phyloP scores from a whole-genome alignment of 805 yeast species.

The Kuraishia hungarica region DNA sequence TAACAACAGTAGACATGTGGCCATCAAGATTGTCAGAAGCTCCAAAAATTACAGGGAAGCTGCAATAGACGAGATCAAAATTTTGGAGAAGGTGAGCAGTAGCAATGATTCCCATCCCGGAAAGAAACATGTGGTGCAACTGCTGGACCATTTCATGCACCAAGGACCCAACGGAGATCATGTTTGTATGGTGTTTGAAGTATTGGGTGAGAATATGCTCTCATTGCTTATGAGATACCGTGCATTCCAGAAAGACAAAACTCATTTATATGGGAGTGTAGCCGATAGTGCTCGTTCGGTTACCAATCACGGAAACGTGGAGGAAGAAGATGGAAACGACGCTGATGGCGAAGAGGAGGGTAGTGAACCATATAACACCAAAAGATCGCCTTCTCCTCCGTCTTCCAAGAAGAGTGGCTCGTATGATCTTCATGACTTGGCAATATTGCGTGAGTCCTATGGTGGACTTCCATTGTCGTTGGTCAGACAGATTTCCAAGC shows the following conservation, averaged over 20 bases:
- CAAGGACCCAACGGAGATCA: slow-evolving; percentile 57
- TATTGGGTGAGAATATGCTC: slow-evolving; percentile 51
- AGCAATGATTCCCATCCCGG: slow-evolving; percentile 37
- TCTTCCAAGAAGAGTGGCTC: slow-evolving; percentile 13
- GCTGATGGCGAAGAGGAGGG: slow-evolving; percentile 11
- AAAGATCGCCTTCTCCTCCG: background rate
- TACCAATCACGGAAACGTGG: background rate
- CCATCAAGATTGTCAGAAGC: slow-evolving; percentile 54
- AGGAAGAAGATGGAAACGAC: background rate
- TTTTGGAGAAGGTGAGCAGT: slow-evolving; percentile 27
- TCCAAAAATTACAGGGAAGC: slow-evolving; percentile 47
- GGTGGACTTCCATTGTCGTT: slow-evolving; percentile 48
- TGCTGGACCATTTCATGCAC: slow-evolving; percentile 48
- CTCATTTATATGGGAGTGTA: slow-evolving; percentile 2
- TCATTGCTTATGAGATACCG: slow-evolving; percentile 41
- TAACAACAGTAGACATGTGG: slow-evolving; percentile 36
- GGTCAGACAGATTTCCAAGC: slow-evolving; percentile 49
- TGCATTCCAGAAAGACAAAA: slow-evolving; percentile 23
- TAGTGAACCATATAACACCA: background rate
- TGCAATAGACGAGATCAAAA: slow-evolving; percentile 54
- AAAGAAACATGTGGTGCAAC: slow-evolving; percentile 38
- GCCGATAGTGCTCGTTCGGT: background rate
- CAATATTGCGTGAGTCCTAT: slow-evolving; percentile 27
- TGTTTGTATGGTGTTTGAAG: slow-evolving; percentile 60
- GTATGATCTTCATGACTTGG: slow-evolving; percentile 21